phyloP scores from a whole-genome alignment of 495 filamentous ascomycete species.

The Monascus purpureus region DNA sequence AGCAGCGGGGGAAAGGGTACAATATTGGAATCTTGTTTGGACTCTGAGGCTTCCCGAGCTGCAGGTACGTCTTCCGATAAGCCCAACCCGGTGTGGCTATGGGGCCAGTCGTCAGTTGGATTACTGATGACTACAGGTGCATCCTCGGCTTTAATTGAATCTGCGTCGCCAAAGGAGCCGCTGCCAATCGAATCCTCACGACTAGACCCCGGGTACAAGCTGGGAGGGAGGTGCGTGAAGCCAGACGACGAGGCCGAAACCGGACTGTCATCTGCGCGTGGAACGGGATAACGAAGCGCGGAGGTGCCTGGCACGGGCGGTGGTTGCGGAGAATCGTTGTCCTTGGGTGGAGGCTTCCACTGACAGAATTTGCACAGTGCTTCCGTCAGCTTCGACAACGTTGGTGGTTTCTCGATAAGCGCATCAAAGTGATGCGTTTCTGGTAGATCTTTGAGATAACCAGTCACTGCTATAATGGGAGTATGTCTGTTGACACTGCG shows the following conservation, averaged over 20 bases:
- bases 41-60: conserved; percentile 12
- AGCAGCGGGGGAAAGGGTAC: conserved; percentile 38
- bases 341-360: conserved; percentile 68
- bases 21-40: conserved; percentile 12
- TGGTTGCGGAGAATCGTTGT: conserved; percentile 28
- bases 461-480: conserved; percentile 92
- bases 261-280: conserved; percentile 63
- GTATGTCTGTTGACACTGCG: conserved; percentile 90
- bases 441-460: conserved; percentile 89
- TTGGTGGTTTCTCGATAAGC: conserved; percentile 91
- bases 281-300: conserved; percentile 43
- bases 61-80: conserved; percentile 40
- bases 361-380: conserved; percentile 73
- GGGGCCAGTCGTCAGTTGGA: conserved; percentile 61
- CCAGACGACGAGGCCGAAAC: conserved; percentile 68
- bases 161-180: conserved; percentile 72
- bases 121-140: conserved; percentile 60
- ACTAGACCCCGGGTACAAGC: conserved; percentile 63
- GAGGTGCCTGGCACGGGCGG: conserved; percentile 48
- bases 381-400: conserved; percentile 72
- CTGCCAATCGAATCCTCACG: conserved; percentile 77
- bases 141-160: conserved; percentile 66
- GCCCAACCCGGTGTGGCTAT: conserved; percentile 49
- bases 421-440: conserved; percentile 90
- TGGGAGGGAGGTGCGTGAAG: conserved; percentile 52